Evolutionary conservation across 2,329 filamentous ascomycete species (phyloP).

Genomic region (Pyricularia sp.): DNA sequence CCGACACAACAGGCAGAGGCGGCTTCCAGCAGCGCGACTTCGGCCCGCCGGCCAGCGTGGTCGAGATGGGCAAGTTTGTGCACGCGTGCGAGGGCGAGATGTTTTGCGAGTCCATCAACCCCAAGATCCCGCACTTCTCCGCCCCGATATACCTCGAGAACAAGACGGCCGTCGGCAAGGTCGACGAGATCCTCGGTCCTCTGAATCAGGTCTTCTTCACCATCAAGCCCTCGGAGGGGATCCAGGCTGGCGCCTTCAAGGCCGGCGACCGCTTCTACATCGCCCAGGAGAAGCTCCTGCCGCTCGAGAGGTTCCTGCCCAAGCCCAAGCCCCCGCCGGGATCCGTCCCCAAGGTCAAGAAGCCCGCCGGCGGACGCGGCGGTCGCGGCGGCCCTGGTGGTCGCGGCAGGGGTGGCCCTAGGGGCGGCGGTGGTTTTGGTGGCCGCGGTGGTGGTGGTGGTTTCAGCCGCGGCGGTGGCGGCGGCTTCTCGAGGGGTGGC

Average conservation of each 20-base stretch:
- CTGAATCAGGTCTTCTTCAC: conserved; percentile 99
- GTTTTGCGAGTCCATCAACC: conserved; percentile 90
- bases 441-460: conserved; percentile 16
- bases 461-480: conserved; percentile 13
- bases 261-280: conserved; percentile 96
- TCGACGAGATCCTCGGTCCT: conserved; percentile 94
- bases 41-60: conserved; percentile 52
- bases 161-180: conserved; percentile 92
- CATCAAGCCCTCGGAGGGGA: conserved; percentile 93
- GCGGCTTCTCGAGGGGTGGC: conserved; percentile 18
- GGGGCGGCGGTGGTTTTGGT: conserved; percentile 20
- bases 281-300: conserved; percentile 85
- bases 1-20: conserved; percentile 33
- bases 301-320: conserved; percentile 91
- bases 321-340: conserved; percentile 73
- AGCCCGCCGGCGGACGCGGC: conserved; percentile 55
- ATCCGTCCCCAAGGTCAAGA: conserved; percentile 41
- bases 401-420: conserved; percentile 20
- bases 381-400: conserved; percentile 28
- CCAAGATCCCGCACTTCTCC: conserved; percentile 98
- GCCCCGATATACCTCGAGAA: conserved; percentile 98
- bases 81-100: conserved; percentile 97
- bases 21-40: conserved; percentile 50
- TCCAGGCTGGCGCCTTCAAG: conserved; percentile 92
- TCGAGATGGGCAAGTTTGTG: conserved; percentile 88